Evolutionary conservation across 768 basidiomycete genomes (phyloP), one percentile per base, ranked within the genome.

Genomic region (Xerocomus brunneocitrinus): DNA sequence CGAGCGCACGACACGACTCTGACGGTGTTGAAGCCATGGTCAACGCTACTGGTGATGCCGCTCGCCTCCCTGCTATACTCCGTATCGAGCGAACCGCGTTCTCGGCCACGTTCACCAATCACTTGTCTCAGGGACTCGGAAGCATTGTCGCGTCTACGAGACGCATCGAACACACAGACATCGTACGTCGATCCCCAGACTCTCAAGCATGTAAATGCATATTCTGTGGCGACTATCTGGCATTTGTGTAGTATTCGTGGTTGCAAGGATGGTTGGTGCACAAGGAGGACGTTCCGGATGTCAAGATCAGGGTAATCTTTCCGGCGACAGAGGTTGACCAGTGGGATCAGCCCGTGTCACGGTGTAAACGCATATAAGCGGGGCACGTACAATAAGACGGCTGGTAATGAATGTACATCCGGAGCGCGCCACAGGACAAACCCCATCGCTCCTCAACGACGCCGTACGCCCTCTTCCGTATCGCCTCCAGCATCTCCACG

Each of bases 321-420:
- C 95, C 95, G 14, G 92, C 92, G 2, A 98, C 92, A 0, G 89
- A 93, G 8, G 81, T 85, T 4, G n/a, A n/a, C n/a, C n/a, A n/a
- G n/a, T 14, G 27, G 9, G 32, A 19, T 42, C 24, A 31, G 41
- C 35, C 38, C 9, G 22, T 36, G 25, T 8, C 25, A 13, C 4
- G 24, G 30, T 8, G 30, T 3, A n/a, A 35, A 35, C 32, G 3
- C 9, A 4, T 27, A 47, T 45, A 40, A 12, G 25, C 28, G 6
- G 51, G 4, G 19, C n/a, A 76, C 89, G 57, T 53, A 95, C 95
- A 98, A 65, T 98, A 98, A 35, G 85, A 89, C 0, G 95, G 95
- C 64, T 97, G 95, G 67, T 99, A 99, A 67, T 99, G 97, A 13
- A 98, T 72, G 62, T 84, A 94, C 74, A 95, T 75, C 60, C 93